Evolutionary conservation across 441 rosid genomes (phyloP), one percentile per base, ranked within the genome.

Genomic region (Pelargonium citronellum): DNA sequence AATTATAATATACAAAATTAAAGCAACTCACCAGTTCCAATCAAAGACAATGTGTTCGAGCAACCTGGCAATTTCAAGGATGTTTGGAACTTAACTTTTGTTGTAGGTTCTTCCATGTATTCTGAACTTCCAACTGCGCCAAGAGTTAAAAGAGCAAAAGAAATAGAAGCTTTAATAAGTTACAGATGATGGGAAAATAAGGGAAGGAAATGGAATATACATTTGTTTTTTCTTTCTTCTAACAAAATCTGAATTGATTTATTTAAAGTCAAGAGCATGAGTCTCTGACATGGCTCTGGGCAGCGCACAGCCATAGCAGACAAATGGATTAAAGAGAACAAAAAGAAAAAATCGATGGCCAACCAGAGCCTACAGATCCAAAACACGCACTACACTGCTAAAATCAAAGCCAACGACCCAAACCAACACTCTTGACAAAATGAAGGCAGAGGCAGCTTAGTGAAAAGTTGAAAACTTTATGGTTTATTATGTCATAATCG

Each of bases 11-110:
- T 30, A 17, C 46, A 2, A 62, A 1, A 27, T 16, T n/a, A 62
- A 67, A 72, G 75, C 49, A 73, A 69, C 85, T 82, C 13, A 92
- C 96, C 96, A 71, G 91, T 86, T 68, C 98, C 98, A 62, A 87
- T 81, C 83, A 92, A 77, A 4, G 85, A 76, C 71, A 87, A 68
- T 16, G 91, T 64, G 49, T 63, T 80, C 10, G 89, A 83, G 79
- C 87, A 88, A 69, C 89, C 95, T 0, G 91, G 92, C 78, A 90
- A 77, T 61, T 79, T 74, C 81, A 89, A 78, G 19, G 85, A 80
- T 68, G 74, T 86, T 79, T 74, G 84, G 79, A 92, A 92, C 81
- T 83, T 92, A n/a, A 86, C 91, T n/a, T 44, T 82, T 6, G 95
- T 89, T 57, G 81, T 76, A 3, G 89, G 81, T 81, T 92, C 98